Conservation (phyloP, 164 flowering plant species). For the Protea cynaroides region DNA sequence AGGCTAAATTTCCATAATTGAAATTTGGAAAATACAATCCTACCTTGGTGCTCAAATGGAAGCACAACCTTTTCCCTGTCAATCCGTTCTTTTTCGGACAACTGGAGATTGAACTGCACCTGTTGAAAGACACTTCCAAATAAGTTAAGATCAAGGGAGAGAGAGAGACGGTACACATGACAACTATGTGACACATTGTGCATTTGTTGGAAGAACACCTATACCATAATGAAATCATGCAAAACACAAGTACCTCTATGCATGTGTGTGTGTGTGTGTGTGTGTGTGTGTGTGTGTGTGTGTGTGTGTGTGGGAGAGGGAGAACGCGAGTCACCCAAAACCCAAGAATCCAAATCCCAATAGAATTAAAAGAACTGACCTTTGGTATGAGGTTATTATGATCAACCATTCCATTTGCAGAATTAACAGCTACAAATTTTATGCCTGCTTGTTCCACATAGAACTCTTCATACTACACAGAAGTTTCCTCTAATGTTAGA, state of each 20-base stretch:
- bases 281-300: no score
- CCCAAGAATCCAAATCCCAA: neutral
- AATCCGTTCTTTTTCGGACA: constrained; percentile 74
- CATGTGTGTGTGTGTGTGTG: no score
- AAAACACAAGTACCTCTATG: neutral
- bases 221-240: neutral
- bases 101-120: constrained; percentile 83
- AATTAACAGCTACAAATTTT: constrained; percentile 42
- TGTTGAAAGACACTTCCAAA: constrained; percentile 24
- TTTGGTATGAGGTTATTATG: constrained; percentile 65
- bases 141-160: neutral
- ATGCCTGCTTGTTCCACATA: constrained; percentile 52
- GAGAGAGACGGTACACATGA: no score
- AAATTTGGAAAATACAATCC: neutral
- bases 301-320: neutral
- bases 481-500: constrained; percentile 11
- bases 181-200: constrained; percentile 17
- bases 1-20: neutral
- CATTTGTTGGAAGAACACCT: constrained; percentile 41
- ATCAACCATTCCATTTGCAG: constrained; percentile 35
- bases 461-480: constrained; percentile 56
- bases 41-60: constrained; percentile 99
- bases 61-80: constrained; percentile 86
- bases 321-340: neutral
- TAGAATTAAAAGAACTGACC: constrained; percentile 31